A percentile compares a stretch with the other conserved stretches of the same genome.
phyloP scores from a whole-genome alignment of 1,284 basidiomycete species.

The Sutorius eximius region DNA sequence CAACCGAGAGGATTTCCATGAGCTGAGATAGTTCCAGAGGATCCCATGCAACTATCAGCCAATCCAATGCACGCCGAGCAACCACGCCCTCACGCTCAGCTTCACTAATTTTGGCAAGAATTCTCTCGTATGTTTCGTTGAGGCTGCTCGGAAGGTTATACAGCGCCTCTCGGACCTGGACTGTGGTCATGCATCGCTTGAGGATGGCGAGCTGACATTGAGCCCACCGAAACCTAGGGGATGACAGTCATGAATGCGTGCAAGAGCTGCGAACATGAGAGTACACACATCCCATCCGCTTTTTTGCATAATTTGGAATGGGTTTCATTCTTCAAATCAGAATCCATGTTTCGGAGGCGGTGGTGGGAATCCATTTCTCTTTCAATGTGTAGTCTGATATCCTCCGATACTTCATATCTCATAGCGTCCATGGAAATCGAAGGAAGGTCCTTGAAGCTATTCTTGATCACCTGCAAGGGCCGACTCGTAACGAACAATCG shows the following conservation, averaged over 20 bases:
- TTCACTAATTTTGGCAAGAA: conserved; percentile 1
- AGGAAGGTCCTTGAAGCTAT: not conserved
- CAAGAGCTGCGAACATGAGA: accelerated
- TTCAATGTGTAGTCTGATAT: conserved; percentile 8
- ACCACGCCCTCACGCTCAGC: not conserved
- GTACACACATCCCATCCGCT: conserved; percentile 12
- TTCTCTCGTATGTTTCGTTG: conserved; percentile 7
- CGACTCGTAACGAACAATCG: conserved; percentile 18
- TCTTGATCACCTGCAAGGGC: conserved; percentile 8
- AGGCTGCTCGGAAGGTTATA: conserved; percentile 2
- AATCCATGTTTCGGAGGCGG: not conserved
- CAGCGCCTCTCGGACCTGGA: not conserved
- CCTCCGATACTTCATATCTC: not conserved
- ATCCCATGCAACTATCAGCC: not conserved
- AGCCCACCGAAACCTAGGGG: conserved; percentile 13
- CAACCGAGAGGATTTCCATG: not conserved
- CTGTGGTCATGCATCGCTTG: not conserved
- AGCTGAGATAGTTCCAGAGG: not conserved
- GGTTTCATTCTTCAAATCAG: conserved; percentile 11
- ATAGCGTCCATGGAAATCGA: conserved; percentile 7
- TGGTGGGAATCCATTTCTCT: conserved; percentile 14
- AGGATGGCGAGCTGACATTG: conserved; percentile 11
- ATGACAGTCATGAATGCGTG: not conserved
- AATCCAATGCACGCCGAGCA: not conserved
- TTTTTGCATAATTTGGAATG: not conserved